Conservation (phyloP, 148 eudicot genomes). For the Dianthus caryophyllus region DNA sequence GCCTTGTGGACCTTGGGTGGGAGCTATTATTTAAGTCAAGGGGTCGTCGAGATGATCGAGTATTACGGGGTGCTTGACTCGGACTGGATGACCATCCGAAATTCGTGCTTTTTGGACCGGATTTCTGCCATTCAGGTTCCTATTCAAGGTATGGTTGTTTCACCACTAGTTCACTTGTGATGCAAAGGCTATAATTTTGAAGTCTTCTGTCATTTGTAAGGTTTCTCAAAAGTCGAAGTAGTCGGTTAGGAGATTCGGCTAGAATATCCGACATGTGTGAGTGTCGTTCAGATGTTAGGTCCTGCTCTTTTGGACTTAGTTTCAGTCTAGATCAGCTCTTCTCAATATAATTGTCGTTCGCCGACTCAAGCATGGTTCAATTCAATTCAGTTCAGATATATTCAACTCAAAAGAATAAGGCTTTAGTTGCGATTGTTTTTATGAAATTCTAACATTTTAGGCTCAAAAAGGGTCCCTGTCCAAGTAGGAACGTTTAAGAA, state of each 20-base stretch:
- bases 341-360: too few species aligned
- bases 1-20: conserved; percentile 81
- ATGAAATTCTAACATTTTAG: too few species aligned
- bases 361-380: too few species aligned
- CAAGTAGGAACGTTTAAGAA: not conserved
- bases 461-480: too few species aligned
- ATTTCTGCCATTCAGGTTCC: conserved; percentile 62
- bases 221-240: not conserved
- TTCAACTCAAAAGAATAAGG: too few species aligned
- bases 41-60: conserved; percentile 55
- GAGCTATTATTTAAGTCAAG: conserved; percentile 70
- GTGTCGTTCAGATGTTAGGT: too few species aligned
- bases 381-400: too few species aligned
- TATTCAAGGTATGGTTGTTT: conserved; percentile 46
- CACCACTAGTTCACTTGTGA: not conserved
- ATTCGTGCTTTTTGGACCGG: conserved; percentile 49
- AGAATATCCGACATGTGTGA: not conserved
- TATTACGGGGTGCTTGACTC: conserved; percentile 53
- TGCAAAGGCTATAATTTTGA: not conserved
- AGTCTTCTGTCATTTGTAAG: not conserved
- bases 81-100: conserved; percentile 55
- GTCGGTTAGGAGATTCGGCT: not conserved
- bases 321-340: too few species aligned
- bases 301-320: too few species aligned
- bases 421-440: too few species aligned